Evolutionary conservation across 441 rosid species (phyloP), one percentile per base, ranked within the genome.

Genomic region (Populus hybrid): DNA sequence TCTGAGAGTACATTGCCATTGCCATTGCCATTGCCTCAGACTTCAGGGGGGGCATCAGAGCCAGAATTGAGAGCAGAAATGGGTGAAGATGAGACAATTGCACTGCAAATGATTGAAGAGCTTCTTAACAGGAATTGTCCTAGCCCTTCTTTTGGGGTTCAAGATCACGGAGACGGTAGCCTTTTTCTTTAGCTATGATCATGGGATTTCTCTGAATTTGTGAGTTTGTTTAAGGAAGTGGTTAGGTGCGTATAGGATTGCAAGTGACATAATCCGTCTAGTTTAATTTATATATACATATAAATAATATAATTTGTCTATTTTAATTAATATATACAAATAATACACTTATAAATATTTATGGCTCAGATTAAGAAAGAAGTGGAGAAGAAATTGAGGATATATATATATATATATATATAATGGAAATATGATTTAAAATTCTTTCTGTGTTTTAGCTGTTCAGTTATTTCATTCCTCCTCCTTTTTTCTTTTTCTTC

Each of bases 51-150:
- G 71, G 16, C 18, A 3, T 19, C 76, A 5, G 79, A 18, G 30
- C 83, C 84, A 3, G 79, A 82, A 68, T 11, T 74, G 74, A 79
- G 79, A 30, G n/a, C 67, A 16, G 80, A 53, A 30, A 77, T 83
- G 82, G 91, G 83, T 73, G 97, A 91, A 69, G 98, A 94, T 67
- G 89, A 92, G 77, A 88, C 84, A 74, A 81, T 83, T 40, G 94
- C 98, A 46, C 35, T 94, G 86, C 96, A 94, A 80, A 94, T 94
- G 98, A 94, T 92, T 46, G 97, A 94, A 80, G 98, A 94, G 80
- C 88, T 92, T 42, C 94, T 94, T 24, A 91, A 90, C 68, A 79
- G 86, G 80, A 90, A 87, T 77, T 91, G 83, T 66, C 87, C 91
- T 30, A 81, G 83, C 53, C 85, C 90, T 67, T 70, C 85, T 16